phyloP scores from a whole-genome alignment of 768 basidiomycete species.

The Sporobolomyces roseus region DNA sequence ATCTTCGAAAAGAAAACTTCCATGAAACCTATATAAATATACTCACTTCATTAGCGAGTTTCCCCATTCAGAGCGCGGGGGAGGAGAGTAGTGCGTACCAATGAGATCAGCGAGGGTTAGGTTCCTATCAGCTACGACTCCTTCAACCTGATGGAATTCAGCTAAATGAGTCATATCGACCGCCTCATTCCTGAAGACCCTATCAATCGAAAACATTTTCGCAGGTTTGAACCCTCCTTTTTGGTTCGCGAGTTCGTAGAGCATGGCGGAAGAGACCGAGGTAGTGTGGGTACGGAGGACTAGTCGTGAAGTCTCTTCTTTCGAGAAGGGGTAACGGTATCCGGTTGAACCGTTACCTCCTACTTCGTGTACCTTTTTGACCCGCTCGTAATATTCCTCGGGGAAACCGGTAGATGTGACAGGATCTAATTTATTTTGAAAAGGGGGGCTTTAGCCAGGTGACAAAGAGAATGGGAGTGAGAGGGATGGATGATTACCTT shows the following conservation, averaged over 20 bases:
- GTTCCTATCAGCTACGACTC: constrained; percentile 90
- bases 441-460: not conserved
- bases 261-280: constrained; percentile 86
- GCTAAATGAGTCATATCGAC: constrained; percentile 98
- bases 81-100: constrained; percentile 55
- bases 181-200: constrained; percentile 97
- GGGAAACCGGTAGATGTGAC: constrained; percentile 69
- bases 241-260: constrained; percentile 86
- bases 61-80: not conserved
- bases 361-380: constrained; percentile 71
- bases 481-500: constrained; percentile 55
- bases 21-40: constrained; percentile 84
- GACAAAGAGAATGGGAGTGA: not conserved
- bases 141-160: constrained; percentile 99
- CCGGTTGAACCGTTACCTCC: constrained; percentile 86
- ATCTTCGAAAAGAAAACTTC: constrained; percentile 96
- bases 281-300: constrained; percentile 96
- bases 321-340: constrained; percentile 94
- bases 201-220: constrained; percentile 84
- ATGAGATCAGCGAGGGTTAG: constrained; percentile 93
- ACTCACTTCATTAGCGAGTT: not conserved
- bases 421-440: constrained; percentile 61
- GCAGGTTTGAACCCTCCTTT: constrained; percentile 49
- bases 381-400: constrained; percentile 75
- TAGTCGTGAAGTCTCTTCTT: constrained; percentile 84